A percentile compares a stretch with the other conserved stretches of the same genome.
Conservation (phyloP, 148 eudicot genomes). For the Chenopodium formosanum region DNA sequence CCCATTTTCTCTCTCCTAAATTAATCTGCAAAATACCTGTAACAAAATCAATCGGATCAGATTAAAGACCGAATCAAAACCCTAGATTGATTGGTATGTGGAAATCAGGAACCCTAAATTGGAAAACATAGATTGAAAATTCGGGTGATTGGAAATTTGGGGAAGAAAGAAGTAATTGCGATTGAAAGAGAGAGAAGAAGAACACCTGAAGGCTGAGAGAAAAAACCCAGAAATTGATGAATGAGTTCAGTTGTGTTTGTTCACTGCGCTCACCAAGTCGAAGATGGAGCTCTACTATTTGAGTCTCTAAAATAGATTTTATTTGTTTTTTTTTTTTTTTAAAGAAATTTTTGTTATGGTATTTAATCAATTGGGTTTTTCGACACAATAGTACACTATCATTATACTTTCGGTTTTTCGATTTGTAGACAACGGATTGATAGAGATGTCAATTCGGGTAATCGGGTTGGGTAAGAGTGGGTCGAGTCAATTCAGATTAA, state of each 20-base stretch:
- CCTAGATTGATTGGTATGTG: slow-evolving; percentile 8
- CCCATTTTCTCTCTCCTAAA: slow-evolving; percentile 34
- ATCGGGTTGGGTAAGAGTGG: no score
- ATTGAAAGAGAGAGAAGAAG: neutral
- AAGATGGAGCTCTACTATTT: neutral
- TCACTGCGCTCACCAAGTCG: neutral
- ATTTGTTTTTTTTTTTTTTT: no score
- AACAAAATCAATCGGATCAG: neutral
- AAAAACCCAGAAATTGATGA: neutral
- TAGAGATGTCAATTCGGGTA: no score
- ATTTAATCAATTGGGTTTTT: no score
- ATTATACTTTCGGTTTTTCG: no score
- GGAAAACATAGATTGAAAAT: neutral
- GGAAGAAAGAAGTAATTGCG: neutral
- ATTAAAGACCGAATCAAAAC: slow-evolving; percentile 7
- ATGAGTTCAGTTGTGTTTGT: neutral
- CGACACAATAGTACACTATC: no score
- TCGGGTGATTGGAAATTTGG: neutral
- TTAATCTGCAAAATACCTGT: slow-evolving; percentile 3
- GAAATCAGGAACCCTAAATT: slow-evolving; percentile 25
- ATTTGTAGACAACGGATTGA: no score
- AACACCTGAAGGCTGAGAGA: neutral
- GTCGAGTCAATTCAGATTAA: no score
- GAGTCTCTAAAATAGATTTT: neutral
- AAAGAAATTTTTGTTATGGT: no score